Base-by-base conservation (phyloP, 257 asterid species). In the Dorcoceras hygrometricum region DNA sequence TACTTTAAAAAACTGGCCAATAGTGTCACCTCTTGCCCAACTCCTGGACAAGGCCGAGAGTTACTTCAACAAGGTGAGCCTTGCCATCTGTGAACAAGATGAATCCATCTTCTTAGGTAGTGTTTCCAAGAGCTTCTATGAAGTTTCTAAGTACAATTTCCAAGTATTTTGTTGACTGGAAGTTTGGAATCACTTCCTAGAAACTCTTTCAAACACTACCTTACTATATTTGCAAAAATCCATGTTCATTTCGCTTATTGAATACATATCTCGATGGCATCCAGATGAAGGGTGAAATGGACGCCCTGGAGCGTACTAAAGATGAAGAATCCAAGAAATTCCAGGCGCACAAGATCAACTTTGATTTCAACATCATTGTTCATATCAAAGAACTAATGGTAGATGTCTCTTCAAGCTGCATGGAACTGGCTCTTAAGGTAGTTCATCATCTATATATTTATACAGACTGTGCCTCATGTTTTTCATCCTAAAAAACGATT, bases 391-490 rank as follows among this genome's bases (percentile, higher is more conserved):
- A 46, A 46, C 54, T 46, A 16, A 72, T 85, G 88, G 98, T 91
- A 16, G 96, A 87, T 73, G 81, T 89, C 63, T 91, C 98, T 56
- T 89, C 98, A 12, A 71, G 79, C 77, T 91, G 96, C 26, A 89
- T 89, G 96, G 96, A 91, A 71, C 67, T 77, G 60, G 91, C 93
- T n/a, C 86, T 91, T 26, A 87, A 91, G 98, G 98, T 87, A 66
- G 68, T 84, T 74, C 18, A 23, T 32, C 18, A 32, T 24, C 25
- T 34, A n/a, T 10, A 28, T 7, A 63, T 29, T 68, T n/a, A n/a
- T n/a, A n/a, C 27, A 20, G 32, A n/a, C 23, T 6, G 24, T 59
- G 39, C 63, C 5, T 6, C 22, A 9, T 32, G 10, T 14, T 36
- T 72, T 23, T 48, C 7, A 2, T 31, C 48, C n/a, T 20, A 23